phyloP scores from a whole-genome alignment of 345 rosid genomes.

The Draba incana region DNA sequence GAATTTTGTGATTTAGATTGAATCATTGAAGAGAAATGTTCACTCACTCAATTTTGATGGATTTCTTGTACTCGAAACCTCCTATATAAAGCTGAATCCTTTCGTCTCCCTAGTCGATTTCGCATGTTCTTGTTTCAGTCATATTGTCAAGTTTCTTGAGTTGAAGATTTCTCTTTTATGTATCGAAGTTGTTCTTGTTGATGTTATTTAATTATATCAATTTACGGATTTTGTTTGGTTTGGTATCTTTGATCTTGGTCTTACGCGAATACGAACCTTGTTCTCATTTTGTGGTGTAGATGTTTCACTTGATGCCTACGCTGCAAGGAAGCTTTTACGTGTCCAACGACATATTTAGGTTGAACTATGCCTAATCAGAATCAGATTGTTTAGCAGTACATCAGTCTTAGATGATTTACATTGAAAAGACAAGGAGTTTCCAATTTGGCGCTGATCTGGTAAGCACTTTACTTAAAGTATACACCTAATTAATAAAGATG shows the following conservation, averaged over 20 bases:
- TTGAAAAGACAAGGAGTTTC: slow-evolving; percentile 98
- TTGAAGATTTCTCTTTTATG: not conserved
- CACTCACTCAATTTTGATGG: not conserved
- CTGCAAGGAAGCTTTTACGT: slow-evolving; percentile 94
- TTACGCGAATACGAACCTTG: not conserved
- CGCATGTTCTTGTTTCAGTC: not conserved
- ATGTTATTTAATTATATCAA: not conserved
- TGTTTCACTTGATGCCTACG: slow-evolving; percentile 99
- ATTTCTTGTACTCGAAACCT: too few species aligned
- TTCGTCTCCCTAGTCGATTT: too few species aligned
- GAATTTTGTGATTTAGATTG: not conserved
- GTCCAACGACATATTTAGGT: slow-evolving; percentile 90
- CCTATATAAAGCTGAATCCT: too few species aligned
- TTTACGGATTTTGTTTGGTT: not conserved
- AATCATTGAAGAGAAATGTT: not conserved
- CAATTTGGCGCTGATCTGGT: slow-evolving; percentile 98
- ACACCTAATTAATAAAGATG: not conserved
- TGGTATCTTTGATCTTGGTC: not conserved
- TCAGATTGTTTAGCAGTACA: slow-evolving; percentile 20
- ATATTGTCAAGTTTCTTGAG: not conserved
- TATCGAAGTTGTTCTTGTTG: not conserved
- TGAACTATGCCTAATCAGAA: slow-evolving; percentile 83
- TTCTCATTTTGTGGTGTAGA: slow-evolving; percentile 51
- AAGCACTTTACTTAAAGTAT: slow-evolving; percentile 14
- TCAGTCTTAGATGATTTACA: too few species aligned